A percentile compares a stretch with the other conserved stretches of the same genome.
phyloP scores from a whole-genome alignment of 345 rosid genomes.

The Psidium guajava region DNA sequence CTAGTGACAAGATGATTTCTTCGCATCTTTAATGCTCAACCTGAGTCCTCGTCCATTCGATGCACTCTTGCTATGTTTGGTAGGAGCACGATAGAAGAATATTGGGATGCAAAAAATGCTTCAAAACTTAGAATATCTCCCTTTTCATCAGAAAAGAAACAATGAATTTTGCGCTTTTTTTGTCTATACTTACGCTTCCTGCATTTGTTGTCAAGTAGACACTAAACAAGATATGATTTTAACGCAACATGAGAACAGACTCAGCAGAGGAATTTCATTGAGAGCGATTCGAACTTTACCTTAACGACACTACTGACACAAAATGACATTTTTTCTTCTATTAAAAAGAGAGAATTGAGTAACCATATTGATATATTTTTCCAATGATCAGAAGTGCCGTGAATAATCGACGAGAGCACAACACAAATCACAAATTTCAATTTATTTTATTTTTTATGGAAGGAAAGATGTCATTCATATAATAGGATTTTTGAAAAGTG shows the following conservation, averaged over 20 bases:
- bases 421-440: too few relatives aligned
- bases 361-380: neutral
- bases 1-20: too few relatives aligned
- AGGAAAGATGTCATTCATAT: too few relatives aligned
- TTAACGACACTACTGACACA: neutral
- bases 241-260: neutral
- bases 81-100: neutral
- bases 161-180: neutral
- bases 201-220: neutral
- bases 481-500: too few relatives aligned
- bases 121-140: neutral
- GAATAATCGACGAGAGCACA: too few relatives aligned
- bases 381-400: neutral
- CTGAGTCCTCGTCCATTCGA: neutral
- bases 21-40: neutral
- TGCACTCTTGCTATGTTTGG: neutral
- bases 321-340: too few relatives aligned
- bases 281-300: neutral
- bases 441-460: too few relatives aligned
- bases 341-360: neutral
- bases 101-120: neutral
- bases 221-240: neutral
- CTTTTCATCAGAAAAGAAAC: neutral
- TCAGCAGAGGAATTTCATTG: neutral
- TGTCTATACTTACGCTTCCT: neutral